phyloP scores from a whole-genome alignment of 768 basidiomycete genomes.

The Hericium erinaceus region DNA sequence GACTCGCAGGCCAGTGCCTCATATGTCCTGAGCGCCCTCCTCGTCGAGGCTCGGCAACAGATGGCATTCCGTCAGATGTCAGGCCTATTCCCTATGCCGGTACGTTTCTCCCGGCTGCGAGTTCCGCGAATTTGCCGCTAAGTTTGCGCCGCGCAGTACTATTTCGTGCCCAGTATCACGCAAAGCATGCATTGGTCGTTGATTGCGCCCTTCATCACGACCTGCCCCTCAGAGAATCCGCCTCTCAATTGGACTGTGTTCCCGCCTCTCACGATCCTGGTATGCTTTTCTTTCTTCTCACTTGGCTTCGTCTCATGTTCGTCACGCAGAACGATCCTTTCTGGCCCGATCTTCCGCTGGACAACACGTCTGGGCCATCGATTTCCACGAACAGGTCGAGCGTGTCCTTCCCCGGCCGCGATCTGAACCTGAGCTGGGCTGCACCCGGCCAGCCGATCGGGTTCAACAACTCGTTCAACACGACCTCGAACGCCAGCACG shows the following conservation, averaged over 20 bases:
- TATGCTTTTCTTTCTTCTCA: slow-evolving; percentile 15
- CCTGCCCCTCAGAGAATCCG: slow-evolving; percentile 46
- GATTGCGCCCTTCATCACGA: slow-evolving; percentile 40
- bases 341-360: slow-evolving; percentile 16
- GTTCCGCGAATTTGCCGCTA: neutral
- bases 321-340: slow-evolving; percentile 24
- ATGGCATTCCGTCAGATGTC: slow-evolving; percentile 56
- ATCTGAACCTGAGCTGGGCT: slow-evolving; percentile 46
- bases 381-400: slow-evolving; percentile 47
- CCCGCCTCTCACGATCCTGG: slow-evolving; percentile 41
- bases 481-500: slow-evolving; percentile 34
- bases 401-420: slow-evolving; percentile 35
- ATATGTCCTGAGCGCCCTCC: slow-evolving; percentile 46
- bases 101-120: slow-evolving; percentile 11
- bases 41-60: slow-evolving; percentile 57
- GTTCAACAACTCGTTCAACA: slow-evolving; percentile 43
- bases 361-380: slow-evolving; percentile 34
- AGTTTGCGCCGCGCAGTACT: slow-evolving; percentile 20
- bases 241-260: slow-evolving; percentile 45
- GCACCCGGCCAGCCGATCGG: slow-evolving; percentile 41
- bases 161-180: slow-evolving; percentile 47
- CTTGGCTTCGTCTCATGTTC: neutral
- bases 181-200: slow-evolving; percentile 59
- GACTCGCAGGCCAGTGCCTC: slow-evolving; percentile 44
- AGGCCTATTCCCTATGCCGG: slow-evolving; percentile 53